Base-by-base conservation (phyloP, 345 rosid genomes). In the Pistacia vera region DNA sequence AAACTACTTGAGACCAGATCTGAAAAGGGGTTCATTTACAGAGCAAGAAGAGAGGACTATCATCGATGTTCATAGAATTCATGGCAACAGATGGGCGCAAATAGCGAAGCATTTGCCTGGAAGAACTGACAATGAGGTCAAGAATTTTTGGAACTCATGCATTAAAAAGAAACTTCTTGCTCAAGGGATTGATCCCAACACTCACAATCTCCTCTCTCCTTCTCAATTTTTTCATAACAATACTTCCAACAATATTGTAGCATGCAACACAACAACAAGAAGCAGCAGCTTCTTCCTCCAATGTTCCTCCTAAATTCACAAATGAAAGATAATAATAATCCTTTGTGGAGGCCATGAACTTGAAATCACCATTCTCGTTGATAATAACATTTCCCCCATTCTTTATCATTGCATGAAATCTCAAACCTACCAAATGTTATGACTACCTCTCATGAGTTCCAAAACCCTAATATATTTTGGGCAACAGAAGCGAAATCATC, bases 21-120 rank as follows among this genome's bases (percentile, higher is more conserved):
- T 89, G 28, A 89, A 86, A 72, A 78, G 87, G 78, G 93, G 93
- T 13, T 80, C 87, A 4, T 84, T 89, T 71, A 79, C 82, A 3
- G 80, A 80, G 8, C 81, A 84, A 72, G 93, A 89, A 72, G 90
- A 89, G 79, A 85, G 82, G 75, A 83, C 78, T 28, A 89, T 89
- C 70, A 76, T 89, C 51, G 89, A 89, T 11, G 73, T 83, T 63
- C 92, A 89, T 59, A 74, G 89, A 62, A 81, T 85, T 44, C 63
- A 87, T 25, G 92, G 92, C 75, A 89, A 89, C 82, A 82, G 74
- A 62, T 89, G 93, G 93, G 90, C 93, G 75, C 93, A 89, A 76
- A 89, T 89, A 44, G 90, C 90, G 14, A 89, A 87, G 74, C 88
- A 89, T 75, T 80, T 89, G 78, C 93, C 90, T n/a, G 90, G 93